Evolutionary conservation across 805 yeast genomes (phyloP), one percentile per base, ranked within the genome.

Genomic region (Teunomyces funiuensis): DNA sequence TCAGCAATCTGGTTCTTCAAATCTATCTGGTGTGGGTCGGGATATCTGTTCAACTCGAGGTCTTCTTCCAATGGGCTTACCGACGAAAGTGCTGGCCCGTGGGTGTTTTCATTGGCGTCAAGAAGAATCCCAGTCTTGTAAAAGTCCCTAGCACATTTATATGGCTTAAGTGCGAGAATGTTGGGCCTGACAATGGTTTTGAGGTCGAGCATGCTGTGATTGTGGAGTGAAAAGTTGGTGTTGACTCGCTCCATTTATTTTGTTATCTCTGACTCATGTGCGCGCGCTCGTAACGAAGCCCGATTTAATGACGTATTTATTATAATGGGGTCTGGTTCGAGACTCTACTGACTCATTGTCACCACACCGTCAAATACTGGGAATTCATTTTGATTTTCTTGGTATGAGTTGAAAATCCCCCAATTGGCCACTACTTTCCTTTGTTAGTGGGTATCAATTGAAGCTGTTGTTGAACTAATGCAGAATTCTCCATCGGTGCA

Each of bases 51-150:
- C 52, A 93, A 78, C 37, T 82, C 83, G 49, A 80, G 66, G 1
- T 51, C 43, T 10, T 60, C 44, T 46, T 85, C 91, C 1, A 62
- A 63, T 1, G 52, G 50, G 3, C 73, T 60, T 17, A 80, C 50
- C 5, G 64, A 62, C 2, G 66, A 44, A 11, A 88, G 63, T 1
- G 95, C 80, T 3, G 97, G 91, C 0, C 98, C 99, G 57, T 83
- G 85, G 2, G 98, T 84, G 60, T 93, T 93, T 65, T 93, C 99
- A 57, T 93, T 93, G 42, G 99, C 99, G 63, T 93, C 99, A 40
- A 93, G 71, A 16, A 93, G 71, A 33, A 93, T 73, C 22, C 99
- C 99, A 27, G 76, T 88, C 44, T 79, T 85, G 73, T 83, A 91
- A 58, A 91, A 98, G 57, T 93, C 99, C 65, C 99, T 74, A 3